These are phyloP conservation scores for Leishmania aethiopica DNA, from an alignment of 208 protist genomes.

Conservation along the genomic window DNA sequence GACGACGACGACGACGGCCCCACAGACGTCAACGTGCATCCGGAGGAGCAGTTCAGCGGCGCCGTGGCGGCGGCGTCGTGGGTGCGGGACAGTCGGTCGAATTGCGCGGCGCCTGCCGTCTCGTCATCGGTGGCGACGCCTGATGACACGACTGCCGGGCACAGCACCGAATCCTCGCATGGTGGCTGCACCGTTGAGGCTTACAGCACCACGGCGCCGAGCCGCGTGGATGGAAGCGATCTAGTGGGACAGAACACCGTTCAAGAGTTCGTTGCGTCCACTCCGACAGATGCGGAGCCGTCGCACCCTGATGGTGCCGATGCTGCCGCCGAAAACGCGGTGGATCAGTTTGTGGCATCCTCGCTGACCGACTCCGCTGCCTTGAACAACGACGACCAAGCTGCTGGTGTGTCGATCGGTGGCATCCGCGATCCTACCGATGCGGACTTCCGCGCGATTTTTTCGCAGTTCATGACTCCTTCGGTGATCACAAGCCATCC, in stretches of 20 bases:
- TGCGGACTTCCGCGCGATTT: constrained; percentile 53
- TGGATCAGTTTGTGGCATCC: constrained; percentile 29
- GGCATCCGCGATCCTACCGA: constrained; percentile 22
- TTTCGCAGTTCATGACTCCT: constrained; percentile 41
- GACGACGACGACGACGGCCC: neutral
- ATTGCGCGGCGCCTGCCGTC: too few relatives aligned
- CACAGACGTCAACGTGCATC: neutral
- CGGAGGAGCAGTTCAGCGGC: constrained; percentile 8
- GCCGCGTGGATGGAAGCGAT: constrained; percentile 20
- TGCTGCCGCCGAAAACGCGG: constrained; percentile 8
- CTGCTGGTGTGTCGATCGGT: constrained; percentile 13
- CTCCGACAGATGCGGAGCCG: constrained; percentile 13
- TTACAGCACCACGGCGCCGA: neutral
- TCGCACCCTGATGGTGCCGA: constrained; percentile 12
- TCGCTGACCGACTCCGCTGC: constrained; percentile 2
- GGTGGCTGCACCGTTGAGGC: neutral
- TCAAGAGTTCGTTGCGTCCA: constrained; percentile 25
- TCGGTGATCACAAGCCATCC: neutral
- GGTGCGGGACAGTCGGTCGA: constrained; percentile 15
- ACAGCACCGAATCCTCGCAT: neutral
- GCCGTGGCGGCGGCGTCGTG: constrained; percentile 31
- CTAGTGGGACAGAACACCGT: constrained; percentile 17
- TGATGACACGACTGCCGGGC: neutral
- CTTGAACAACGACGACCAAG: neutral
- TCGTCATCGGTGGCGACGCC: neutral